A percentile compares a stretch with the other conserved stretches of the same genome.
Evolutionary conservation across 176 grass and related monocot genomes (phyloP).

Genomic region (Oryza coarctata): DNA sequence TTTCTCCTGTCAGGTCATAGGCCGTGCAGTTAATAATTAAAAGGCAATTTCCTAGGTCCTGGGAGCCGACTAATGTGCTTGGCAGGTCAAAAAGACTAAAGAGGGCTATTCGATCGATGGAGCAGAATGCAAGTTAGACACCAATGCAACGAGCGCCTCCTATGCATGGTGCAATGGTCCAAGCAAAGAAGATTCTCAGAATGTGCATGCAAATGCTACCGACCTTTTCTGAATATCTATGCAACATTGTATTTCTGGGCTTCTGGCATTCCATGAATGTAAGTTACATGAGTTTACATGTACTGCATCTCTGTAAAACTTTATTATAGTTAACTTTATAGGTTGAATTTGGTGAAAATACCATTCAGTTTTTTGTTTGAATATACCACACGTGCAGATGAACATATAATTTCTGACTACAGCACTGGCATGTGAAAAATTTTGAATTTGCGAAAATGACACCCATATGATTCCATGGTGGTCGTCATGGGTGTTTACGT

Average conservation of each 20-base stretch:
- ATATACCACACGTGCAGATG: not conserved
- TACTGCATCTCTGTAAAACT: not conserved
- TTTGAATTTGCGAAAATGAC: constrained; percentile 27
- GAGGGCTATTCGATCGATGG: constrained; percentile 8
- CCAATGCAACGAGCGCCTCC: not conserved
- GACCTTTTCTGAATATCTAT: constrained; percentile 4
- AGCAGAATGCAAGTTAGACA: constrained; percentile 24
- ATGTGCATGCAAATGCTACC: constrained; percentile 26
- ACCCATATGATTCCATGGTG: not conserved
- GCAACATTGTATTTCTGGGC: not conserved
- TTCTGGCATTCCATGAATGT: not conserved
- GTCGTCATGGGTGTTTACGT: not conserved
- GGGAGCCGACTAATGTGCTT: constrained; percentile 40
- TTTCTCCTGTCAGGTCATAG: constrained; percentile 17
- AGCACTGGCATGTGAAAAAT: not conserved
- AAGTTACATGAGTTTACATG: constrained; percentile 14
- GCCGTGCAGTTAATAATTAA: constrained; percentile 34
- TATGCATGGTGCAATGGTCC: not conserved
- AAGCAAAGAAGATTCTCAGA: constrained; percentile 32
- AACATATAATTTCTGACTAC: constrained; percentile 11
- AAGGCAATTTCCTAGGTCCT: constrained; percentile 33
- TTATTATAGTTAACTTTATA: not conserved
- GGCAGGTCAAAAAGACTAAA: constrained; percentile 55
- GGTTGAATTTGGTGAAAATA: not conserved
- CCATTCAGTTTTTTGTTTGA: not conserved